Evolutionary conservation across 2,329 filamentous ascomycete species (phyloP).

Genomic region (Colletotrichum sp.): DNA sequence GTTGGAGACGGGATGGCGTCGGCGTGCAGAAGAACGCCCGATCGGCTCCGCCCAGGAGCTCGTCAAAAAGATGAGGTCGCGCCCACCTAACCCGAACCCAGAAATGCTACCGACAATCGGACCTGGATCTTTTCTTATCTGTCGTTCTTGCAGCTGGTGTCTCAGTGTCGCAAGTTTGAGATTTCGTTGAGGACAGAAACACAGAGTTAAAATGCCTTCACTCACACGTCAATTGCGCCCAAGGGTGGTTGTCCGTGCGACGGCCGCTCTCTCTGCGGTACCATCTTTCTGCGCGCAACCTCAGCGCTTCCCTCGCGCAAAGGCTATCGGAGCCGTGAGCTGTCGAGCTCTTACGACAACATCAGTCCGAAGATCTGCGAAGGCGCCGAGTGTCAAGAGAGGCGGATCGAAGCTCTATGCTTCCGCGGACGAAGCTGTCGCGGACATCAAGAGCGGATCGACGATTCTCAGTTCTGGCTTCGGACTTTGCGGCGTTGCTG

Average conservation of each 20-base stretch:
- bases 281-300: slow-evolving; percentile 4
- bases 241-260: slow-evolving; percentile 10
- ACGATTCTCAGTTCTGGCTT: slow-evolving; percentile 80
- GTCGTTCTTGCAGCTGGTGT: neutral
- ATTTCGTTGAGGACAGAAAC: neutral
- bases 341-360: slow-evolving; percentile 15
- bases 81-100: slow-evolving; percentile 15
- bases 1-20: neutral
- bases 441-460: slow-evolving; percentile 72
- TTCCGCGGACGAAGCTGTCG: slow-evolving; percentile 71
- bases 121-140: neutral
- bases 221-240: slow-evolving; percentile 14
- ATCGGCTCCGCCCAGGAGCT: neutral
- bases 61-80: slow-evolving; percentile 20
- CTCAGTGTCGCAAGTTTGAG: too few relatives aligned
- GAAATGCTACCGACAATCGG: slow-evolving; percentile 3
- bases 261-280: neutral
- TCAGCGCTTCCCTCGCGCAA: slow-evolving; percentile 13
- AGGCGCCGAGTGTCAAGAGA: slow-evolving; percentile 24
- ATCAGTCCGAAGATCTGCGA: neutral
- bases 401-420: slow-evolving; percentile 52
- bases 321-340: neutral
- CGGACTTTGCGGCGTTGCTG: slow-evolving; percentile 79
- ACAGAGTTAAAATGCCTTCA: neutral
- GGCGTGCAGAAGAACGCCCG: slow-evolving; percentile 14